A percentile compares a stretch with the other conserved stretches of the same genome.
These are phyloP conservation scores for Pinus albicaulis DNA, from an alignment of 75 land plant species.

Conservation along the genomic window DNA sequence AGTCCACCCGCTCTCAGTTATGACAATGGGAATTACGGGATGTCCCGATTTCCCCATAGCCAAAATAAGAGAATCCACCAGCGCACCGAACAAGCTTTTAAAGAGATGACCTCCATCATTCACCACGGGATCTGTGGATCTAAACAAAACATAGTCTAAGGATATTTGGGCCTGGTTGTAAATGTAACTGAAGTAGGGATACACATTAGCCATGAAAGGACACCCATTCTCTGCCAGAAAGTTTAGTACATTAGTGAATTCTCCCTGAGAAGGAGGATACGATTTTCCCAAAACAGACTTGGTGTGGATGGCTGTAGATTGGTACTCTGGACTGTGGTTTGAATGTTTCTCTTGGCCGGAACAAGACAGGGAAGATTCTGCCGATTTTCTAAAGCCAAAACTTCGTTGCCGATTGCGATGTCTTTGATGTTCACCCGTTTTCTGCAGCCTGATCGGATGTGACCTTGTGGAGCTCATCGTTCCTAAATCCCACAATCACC, in stretches of 20 bases:
- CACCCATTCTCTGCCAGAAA: constrained; percentile 14
- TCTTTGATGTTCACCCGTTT: too few species aligned
- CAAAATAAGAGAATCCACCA: constrained; percentile 30
- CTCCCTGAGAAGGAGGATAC: too few species aligned
- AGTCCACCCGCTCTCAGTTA: constrained; percentile 57
- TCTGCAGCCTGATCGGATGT: too few species aligned
- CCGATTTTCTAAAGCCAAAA: too few species aligned
- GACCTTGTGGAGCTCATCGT: too few species aligned
- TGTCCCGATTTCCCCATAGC: constrained; percentile 31
- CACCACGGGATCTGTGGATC: constrained; percentile 8
- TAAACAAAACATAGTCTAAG: constrained; percentile 23
- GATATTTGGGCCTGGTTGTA: constrained; percentile 7
- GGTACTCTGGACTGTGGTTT: too few species aligned
- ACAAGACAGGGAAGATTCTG: too few species aligned
- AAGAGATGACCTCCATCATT: constrained; percentile 13
- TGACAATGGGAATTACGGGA: constrained; percentile 11
- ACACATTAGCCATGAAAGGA: constrained; percentile 39
- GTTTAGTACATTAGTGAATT: constrained; percentile 9
- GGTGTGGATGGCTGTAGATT: too few species aligned
- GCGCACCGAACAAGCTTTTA: constrained; percentile 37
- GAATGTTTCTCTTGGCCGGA: too few species aligned
- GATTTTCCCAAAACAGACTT: too few species aligned
- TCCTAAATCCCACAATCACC: too few species aligned
- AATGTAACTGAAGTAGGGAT: constrained; percentile 40
- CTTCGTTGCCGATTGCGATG: too few species aligned